Evolutionary conservation across 2,329 filamentous ascomycete genomes (phyloP).

Genomic region (Dissoconium aciculare): DNA sequence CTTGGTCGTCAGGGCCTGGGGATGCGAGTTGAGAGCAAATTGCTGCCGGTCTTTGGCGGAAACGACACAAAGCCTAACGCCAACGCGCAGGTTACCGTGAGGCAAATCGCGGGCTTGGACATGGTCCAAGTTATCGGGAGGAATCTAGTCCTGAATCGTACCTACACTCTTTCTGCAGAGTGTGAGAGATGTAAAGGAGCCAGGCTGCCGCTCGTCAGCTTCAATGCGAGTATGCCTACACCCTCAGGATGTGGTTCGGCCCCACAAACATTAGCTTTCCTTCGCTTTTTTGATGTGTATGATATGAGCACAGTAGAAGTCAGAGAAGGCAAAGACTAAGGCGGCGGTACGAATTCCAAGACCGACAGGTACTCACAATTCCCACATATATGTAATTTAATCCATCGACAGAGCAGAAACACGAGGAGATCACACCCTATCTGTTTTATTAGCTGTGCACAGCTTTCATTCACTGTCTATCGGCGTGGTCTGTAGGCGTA

Average conservation of each 20-base stretch:
- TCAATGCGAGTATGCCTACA: constrained; percentile 1
- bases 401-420: too few species aligned
- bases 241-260: constrained; percentile 1
- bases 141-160: constrained; percentile 2
- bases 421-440: too few species aligned
- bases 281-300: constrained; percentile 5
- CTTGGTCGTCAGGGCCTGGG: constrained; percentile 5
- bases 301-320: constrained; percentile 2
- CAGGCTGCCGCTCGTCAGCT: constrained; percentile 1
- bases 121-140: constrained; percentile 5
- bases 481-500: too few species aligned
- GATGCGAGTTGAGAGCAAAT: constrained; percentile 1
- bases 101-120: constrained; percentile 4
- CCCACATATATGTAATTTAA: too few species aligned
- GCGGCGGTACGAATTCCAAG: too few species aligned
- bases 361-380: too few species aligned
- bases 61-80: not conserved
- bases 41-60: not conserved
- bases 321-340: too few species aligned
- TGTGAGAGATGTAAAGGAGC: constrained; percentile 1
- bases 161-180: constrained; percentile 3
- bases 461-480: too few species aligned
- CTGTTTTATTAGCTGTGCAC: too few species aligned
- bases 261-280: constrained; percentile 3
- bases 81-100: constrained; percentile 3